phyloP scores from a whole-genome alignment of 257 asterid species.

The Salvia splendens region DNA sequence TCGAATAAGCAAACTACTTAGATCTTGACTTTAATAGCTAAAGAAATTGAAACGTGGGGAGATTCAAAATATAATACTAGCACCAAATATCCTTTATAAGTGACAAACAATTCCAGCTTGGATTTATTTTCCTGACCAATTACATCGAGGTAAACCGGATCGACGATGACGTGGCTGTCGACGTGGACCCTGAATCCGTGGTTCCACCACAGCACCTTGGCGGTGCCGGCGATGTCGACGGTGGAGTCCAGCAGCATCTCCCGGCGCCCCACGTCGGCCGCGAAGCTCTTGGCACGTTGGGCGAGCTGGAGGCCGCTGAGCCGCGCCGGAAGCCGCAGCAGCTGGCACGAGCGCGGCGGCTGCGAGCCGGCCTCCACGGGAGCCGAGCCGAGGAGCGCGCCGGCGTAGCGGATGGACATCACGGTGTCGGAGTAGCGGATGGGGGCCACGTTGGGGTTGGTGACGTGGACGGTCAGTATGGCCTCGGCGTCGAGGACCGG shows the following conservation, averaged over 20 bases:
- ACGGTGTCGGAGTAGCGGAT: conserved; percentile 68
- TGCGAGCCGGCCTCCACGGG: conserved; percentile 77
- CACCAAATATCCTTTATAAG: too few species aligned
- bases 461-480: conserved; percentile 85
- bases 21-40: too few species aligned
- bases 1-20: too few species aligned
- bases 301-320: conserved; percentile 79
- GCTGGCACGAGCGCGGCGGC: conserved; percentile 83
- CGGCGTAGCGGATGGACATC: conserved; percentile 80
- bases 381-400: conserved; percentile 82
- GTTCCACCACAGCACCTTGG: conserved; percentile 89
- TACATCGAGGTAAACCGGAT: conserved; percentile 81
- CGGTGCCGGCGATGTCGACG: conserved; percentile 77
- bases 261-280: conserved; percentile 68
- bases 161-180: conserved; percentile 93
- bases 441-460: conserved; percentile 82
- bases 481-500: conserved; percentile 78
- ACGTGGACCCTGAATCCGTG: conserved; percentile 82
- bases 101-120: conserved; percentile 50
- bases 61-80: too few species aligned
- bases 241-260: conserved; percentile 88
- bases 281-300: conserved; percentile 61
- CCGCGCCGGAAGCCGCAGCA: conserved; percentile 83
- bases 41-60: too few species aligned
- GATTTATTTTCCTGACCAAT: conserved; percentile 81